These are phyloP conservation scores for Cicer chorassanicum DNA, from an alignment of 306 rosid genomes.

Conservation along the genomic window DNA sequence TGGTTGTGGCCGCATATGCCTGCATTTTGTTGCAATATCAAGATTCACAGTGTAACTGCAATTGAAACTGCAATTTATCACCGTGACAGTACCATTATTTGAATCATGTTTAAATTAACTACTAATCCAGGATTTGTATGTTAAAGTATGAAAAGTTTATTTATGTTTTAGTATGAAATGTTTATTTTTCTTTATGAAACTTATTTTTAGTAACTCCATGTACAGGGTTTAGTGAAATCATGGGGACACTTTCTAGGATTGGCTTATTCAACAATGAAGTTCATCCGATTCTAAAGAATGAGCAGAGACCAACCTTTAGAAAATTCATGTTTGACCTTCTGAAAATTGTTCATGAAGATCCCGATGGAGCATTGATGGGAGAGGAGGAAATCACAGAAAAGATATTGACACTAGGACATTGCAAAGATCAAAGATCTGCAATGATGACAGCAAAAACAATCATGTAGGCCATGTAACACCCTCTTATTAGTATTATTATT, in stretches of 20 bases:
- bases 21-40: too few relatives aligned
- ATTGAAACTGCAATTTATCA: too few relatives aligned
- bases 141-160: neutral
- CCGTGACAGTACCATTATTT: neutral
- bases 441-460: slow-evolving; percentile 80
- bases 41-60: too few relatives aligned
- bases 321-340: slow-evolving; percentile 74
- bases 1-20: too few relatives aligned
- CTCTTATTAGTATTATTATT: neutral
- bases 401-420: slow-evolving; percentile 62
- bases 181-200: slow-evolving; percentile 38
- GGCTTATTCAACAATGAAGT: slow-evolving; percentile 69
- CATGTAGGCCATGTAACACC: slow-evolving; percentile 54
- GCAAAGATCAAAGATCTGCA: slow-evolving; percentile 72
- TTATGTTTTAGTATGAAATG: neutral
- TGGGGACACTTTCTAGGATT: slow-evolving; percentile 81
- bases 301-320: slow-evolving; percentile 62
- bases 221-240: slow-evolving; percentile 80
- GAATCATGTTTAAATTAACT: slow-evolving; percentile 22
- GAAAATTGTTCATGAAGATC: slow-evolving; percentile 46
- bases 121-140: neutral
- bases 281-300: slow-evolving; percentile 64
- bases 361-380: slow-evolving; percentile 47
- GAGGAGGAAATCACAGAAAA: slow-evolving; percentile 65
- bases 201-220: slow-evolving; percentile 10